Evolutionary conservation across 1,284 basidiomycete genomes (phyloP).

Genomic region (Phaffia rhodozyma): DNA sequence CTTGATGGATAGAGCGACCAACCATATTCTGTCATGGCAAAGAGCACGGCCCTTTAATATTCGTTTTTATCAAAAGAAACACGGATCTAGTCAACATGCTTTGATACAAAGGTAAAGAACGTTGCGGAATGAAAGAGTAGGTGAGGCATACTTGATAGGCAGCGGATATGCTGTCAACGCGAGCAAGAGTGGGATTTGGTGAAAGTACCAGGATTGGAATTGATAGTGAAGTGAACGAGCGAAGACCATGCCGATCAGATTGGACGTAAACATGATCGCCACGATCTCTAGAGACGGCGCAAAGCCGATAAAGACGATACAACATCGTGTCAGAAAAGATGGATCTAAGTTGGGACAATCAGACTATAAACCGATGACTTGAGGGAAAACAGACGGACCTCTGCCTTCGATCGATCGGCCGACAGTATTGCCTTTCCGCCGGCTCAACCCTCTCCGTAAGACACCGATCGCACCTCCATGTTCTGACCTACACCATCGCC

Average conservation of each 20-base stretch:
- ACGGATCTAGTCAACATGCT: neutral
- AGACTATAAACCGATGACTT: slow-evolving; percentile 39
- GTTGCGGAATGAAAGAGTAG: neutral
- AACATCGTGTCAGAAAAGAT: neutral
- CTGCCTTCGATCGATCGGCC: slow-evolving; percentile 38
- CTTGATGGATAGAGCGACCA: slow-evolving; percentile 86
- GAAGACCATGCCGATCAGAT: slow-evolving; percentile 80
- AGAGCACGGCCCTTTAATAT: slow-evolving; percentile 45
- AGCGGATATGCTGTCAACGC: slow-evolving; percentile 59
- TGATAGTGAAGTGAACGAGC: slow-evolving; percentile 97
- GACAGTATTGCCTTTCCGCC: slow-evolving; percentile 40
- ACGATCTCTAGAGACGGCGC: slow-evolving; percentile 50
- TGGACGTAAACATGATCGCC: slow-evolving; percentile 76
- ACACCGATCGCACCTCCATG: slow-evolving; percentile 53
- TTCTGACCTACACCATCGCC: slow-evolving; percentile 46
- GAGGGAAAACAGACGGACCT: neutral
- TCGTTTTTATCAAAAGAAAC: neutral
- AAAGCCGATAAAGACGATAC: neutral
- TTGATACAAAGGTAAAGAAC: neutral
- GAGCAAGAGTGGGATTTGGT: slow-evolving; percentile 74
- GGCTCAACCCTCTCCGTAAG: slow-evolving; percentile 45
- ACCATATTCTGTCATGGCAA: slow-evolving; percentile 61
- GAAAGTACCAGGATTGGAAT: slow-evolving; percentile 96
- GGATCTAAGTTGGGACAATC: slow-evolving; percentile 24
- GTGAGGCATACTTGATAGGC: slow-evolving; percentile 46